Percentiles rank a stretch among this genome's conserved stretches.
Conservation (phyloP, 176 grass and related monocot genomes). For the Musa troglodytarum region DNA sequence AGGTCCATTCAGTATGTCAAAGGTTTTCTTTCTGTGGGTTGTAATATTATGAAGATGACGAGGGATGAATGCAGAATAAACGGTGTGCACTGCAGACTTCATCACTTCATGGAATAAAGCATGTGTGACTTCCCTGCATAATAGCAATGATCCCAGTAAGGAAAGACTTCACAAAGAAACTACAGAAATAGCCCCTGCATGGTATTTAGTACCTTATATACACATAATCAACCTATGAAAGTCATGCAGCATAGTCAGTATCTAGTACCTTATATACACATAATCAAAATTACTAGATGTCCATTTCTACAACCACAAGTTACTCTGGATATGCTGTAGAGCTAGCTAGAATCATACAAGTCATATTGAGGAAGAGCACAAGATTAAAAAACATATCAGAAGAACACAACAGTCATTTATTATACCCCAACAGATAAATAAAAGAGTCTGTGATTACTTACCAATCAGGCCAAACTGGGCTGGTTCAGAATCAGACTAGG, state of each 20-base stretch:
- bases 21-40: not conserved
- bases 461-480: no score
- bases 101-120: not conserved
- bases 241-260: not conserved
- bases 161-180: not conserved
- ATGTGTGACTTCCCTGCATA: not conserved
- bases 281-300: no score
- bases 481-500: no score
- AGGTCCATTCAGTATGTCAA: not conserved
- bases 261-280: not conserved
- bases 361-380: no score
- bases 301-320: no score
- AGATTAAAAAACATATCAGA: no score
- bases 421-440: no score
- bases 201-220: not conserved
- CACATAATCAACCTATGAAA: not conserved
- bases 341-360: no score
- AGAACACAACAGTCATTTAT: no score
- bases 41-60: not conserved
- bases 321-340: no score
- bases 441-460: no score
- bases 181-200: not conserved
- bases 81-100: conserved; percentile 1
- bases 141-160: not conserved
- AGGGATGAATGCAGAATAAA: not conserved